phyloP scores from a whole-genome alignment of 441 rosid genomes.

The Biscutella laevigata region DNA sequence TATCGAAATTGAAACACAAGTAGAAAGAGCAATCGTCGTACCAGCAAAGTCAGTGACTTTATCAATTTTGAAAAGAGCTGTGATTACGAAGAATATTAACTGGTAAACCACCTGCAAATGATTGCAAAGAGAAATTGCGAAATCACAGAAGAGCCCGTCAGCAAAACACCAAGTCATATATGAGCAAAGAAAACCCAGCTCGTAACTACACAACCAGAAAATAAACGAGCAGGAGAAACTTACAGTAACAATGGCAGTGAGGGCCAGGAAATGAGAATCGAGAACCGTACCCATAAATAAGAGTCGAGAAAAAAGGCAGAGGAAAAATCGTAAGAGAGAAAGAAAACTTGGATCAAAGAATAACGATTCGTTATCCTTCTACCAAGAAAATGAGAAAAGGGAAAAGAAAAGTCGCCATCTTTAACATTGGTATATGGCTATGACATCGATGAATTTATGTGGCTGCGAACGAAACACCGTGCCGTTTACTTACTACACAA shows the following conservation, averaged over 20 bases:
- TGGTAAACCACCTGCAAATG: constrained; percentile 69
- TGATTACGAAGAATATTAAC: constrained; percentile 63
- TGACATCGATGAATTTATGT: constrained; percentile 6
- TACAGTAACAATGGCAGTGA: constrained; percentile 62
- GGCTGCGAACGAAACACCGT: constrained; percentile 22
- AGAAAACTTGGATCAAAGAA: background rate
- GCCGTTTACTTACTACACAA: constrained; percentile 6
- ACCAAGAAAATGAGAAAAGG: background rate
- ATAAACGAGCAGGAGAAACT: background rate
- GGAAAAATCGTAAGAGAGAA: too few relatives aligned
- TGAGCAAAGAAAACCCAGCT: background rate
- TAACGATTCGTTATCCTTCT: constrained; percentile 19
- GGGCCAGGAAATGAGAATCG: constrained; percentile 71
- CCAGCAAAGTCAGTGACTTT: constrained; percentile 96
- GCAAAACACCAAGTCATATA: background rate
- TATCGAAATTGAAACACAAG: background rate
- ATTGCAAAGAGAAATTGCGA: too few relatives aligned
- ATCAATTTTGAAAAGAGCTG: constrained; percentile 78
- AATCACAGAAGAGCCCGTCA: too few relatives aligned
- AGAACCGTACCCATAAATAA: constrained; percentile 49
- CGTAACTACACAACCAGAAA: background rate
- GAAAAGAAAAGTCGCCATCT: background rate
- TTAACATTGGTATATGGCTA: constrained; percentile 5
- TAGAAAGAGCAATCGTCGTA: constrained; percentile 8
- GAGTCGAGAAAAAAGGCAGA: background rate